Conservation (phyloP, 2,329 filamentous ascomycete species). For the Aureobasidium subglaciale region DNA sequence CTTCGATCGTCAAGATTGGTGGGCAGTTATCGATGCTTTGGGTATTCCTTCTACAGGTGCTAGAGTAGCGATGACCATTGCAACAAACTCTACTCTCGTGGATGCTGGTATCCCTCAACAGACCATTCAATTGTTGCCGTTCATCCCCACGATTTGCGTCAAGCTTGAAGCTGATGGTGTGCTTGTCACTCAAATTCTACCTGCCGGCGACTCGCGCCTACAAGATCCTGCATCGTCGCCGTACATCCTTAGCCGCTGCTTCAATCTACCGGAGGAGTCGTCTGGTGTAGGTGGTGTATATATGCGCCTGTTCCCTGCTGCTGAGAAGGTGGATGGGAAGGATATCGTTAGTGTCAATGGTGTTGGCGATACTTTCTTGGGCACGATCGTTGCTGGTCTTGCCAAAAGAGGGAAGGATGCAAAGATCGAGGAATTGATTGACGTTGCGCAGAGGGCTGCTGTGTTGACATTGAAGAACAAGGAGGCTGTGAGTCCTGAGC, state of each 20-base stretch:
- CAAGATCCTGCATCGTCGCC: conserved; percentile 53
- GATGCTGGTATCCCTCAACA: conserved; percentile 79
- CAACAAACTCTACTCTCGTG: conserved; percentile 62
- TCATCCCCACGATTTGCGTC: conserved; percentile 75
- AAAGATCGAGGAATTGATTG: conserved; percentile 56
- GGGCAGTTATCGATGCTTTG: conserved; percentile 68
- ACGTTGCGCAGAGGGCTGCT: conserved; percentile 74
- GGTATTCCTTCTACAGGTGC: conserved; percentile 64
- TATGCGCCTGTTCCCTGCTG: conserved; percentile 63
- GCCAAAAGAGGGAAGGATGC: conserved; percentile 45
- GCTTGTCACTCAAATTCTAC: conserved; percentile 65
- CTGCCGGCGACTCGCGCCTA: conserved; percentile 60
- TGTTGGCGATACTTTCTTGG: conserved; percentile 87
- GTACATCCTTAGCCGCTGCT: conserved; percentile 61
- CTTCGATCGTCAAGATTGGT: conserved; percentile 69
- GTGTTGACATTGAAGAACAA: conserved; percentile 68
- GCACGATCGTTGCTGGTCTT: conserved; percentile 73
- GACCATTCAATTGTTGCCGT: conserved; percentile 76
- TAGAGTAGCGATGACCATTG: conserved; percentile 60
- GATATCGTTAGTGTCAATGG: conserved; percentile 88
- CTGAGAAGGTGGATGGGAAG: conserved; percentile 50
- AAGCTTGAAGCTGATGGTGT: conserved; percentile 75
- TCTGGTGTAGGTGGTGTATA: conserved; percentile 68
- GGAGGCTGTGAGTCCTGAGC: conserved; percentile 60
- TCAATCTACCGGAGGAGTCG: conserved; percentile 43